These are phyloP conservation scores for Phytopythium boreale DNA, from an alignment of 352 stramenopile genomes.

Conservation along the genomic window DNA sequence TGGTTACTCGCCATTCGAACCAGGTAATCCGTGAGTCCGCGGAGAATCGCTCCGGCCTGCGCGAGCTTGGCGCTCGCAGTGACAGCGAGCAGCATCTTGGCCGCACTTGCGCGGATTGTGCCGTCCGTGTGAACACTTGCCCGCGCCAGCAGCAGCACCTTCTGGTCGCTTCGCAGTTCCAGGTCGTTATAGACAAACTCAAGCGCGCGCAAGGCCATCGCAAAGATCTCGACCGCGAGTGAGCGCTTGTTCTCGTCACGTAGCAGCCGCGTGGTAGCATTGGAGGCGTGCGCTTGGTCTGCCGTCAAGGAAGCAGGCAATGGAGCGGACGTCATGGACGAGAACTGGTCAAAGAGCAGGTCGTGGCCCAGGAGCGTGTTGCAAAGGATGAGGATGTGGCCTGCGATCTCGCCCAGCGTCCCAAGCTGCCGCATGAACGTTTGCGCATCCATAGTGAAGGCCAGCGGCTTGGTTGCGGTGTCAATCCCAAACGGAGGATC, in stretches of 20 bases:
- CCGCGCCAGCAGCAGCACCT: conserved; percentile 51
- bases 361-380: conserved; percentile 62
- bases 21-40: conserved; percentile 58
- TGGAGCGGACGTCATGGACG: neutral
- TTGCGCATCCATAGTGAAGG: conserved; percentile 33
- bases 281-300: neutral
- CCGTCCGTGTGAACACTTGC: conserved; percentile 44
- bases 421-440: conserved; percentile 22
- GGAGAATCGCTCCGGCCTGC: conserved; percentile 35
- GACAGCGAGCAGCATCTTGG: conserved; percentile 33
- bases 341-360: conserved; percentile 24
- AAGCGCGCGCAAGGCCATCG: conserved; percentile 33
- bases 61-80: conserved; percentile 9
- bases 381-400: conserved; percentile 66
- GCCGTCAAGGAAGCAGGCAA: neutral
- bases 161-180: conserved; percentile 59
- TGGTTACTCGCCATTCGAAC: conserved; percentile 45
- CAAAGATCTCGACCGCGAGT: conserved; percentile 54
- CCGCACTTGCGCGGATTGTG: conserved; percentile 36
- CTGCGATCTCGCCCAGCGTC: conserved; percentile 54
- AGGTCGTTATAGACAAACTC: conserved; percentile 44
- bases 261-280: conserved; percentile 7
- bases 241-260: conserved; percentile 46
- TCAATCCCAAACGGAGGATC: neutral
- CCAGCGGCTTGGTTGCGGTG: neutral